Evolutionary conservation across 2,329 filamentous ascomycete species (phyloP), one percentile per base, ranked within the genome.

Genomic region (Hypoxylon sp.): DNA sequence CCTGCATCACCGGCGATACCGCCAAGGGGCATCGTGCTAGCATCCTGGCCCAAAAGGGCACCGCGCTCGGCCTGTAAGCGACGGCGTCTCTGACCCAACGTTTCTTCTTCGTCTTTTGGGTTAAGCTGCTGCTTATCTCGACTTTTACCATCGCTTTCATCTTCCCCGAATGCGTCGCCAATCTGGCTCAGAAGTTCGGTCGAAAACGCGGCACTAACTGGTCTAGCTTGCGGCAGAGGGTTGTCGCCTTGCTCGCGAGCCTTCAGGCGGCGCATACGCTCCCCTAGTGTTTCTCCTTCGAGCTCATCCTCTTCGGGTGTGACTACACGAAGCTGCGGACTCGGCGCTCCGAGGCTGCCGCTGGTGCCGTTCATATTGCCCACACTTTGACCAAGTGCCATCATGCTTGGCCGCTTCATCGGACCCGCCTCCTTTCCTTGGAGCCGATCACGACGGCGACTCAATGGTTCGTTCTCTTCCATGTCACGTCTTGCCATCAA

Each of bases 401-500:
- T 74, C 62, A 77, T 74, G 67, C 77, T 83, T 38, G 76, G 75
- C 43, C 76, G 78, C 47, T 78, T 77, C 48, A 74, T 70, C 3
- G 72, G 73, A 5, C 77, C 72, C 0, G 76, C 74, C 38, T 80
- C 78, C 13, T 83, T 80, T 31, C 90, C 91, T 38, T 88, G 83
- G 5, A 97, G 80, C 53, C 93, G 83, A 35, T 88, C 89, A 43
- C 91, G 86, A 2, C 93, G 88, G 33, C 83, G 83, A 67, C 89
- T 92, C 17, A 97, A 79, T 0, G 95, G 93, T 72, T 98, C 95
- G 52, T 92, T 95, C 69, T 99, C 95, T 72, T 99, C 95, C 64
- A 95, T 78, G 57, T 96, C 89, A 42, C 91, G 87, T 67, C 86
- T 87, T 70, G 96, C 90, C 79, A 95, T 88, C 53, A 95, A 74